These are phyloP conservation scores for Raphanus hybrid DNA, from an alignment of 441 rosid species.

Conservation along the genomic window DNA sequence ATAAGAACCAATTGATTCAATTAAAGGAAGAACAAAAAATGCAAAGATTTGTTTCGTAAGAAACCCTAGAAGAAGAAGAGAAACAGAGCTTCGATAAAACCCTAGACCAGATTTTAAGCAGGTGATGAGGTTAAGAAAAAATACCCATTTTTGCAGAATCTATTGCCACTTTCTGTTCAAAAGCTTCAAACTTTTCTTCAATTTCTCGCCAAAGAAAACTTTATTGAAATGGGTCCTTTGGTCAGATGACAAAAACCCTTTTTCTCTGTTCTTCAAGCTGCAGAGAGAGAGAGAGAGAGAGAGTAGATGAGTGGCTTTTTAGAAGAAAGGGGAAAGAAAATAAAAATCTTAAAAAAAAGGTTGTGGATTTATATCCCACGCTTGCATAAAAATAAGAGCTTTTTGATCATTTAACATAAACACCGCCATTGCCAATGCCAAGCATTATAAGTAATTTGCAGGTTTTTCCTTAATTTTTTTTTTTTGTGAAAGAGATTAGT, in stretches of 20 bases:
- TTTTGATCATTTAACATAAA: conserved; percentile 72
- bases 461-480: not conserved
- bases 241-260: conserved; percentile 38
- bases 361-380: conserved; percentile 90
- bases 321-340: conserved; percentile 28
- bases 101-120: conserved; percentile 47
- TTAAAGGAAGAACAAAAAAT: conserved; percentile 23
- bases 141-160: conserved; percentile 80
- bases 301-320: conserved; percentile 42
- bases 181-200: conserved; percentile 40
- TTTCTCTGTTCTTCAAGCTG: conserved; percentile 41
- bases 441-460: conserved; percentile 39
- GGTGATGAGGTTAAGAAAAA: conserved; percentile 63
- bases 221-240: conserved; percentile 49
- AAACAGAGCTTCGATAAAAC: conserved; percentile 20
- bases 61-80: too few species aligned
- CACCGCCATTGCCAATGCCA: conserved; percentile 81
- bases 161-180: conserved; percentile 67
- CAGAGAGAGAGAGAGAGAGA: conserved; percentile 31
- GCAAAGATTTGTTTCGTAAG: not conserved
- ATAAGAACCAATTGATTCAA: conserved; percentile 4
- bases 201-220: conserved; percentile 35
- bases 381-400: conserved; percentile 95
- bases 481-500: conserved; percentile 1
- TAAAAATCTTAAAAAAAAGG: conserved; percentile 43